Conservation (phyloP, 2,329 filamentous ascomycete species). For the Scedosporium dehoogii region DNA sequence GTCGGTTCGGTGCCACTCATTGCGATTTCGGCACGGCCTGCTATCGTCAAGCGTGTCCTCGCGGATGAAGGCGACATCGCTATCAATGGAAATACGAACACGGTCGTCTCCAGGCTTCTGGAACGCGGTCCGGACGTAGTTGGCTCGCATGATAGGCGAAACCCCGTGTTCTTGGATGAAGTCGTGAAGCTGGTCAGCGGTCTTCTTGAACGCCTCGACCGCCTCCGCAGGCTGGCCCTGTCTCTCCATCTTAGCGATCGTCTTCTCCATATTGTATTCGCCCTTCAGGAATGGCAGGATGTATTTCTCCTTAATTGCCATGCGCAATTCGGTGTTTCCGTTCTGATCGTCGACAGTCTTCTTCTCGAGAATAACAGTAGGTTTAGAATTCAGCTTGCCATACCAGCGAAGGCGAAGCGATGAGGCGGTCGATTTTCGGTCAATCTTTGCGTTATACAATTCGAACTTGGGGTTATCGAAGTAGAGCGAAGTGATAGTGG, state of each 20-base stretch:
- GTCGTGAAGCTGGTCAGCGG: slow-evolving; percentile 66
- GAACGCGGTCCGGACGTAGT: slow-evolving; percentile 90
- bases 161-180: slow-evolving; percentile 71
- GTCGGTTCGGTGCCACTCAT: slow-evolving; percentile 83
- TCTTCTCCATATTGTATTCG: slow-evolving; percentile 88
- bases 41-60: slow-evolving; percentile 68
- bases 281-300: slow-evolving; percentile 77
- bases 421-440: slow-evolving; percentile 61
- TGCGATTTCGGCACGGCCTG: slow-evolving; percentile 79
- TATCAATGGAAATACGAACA: slow-evolving; percentile 87
- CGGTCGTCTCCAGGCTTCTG: slow-evolving; percentile 90
- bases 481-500: slow-evolving; percentile 89
- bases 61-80: slow-evolving; percentile 77
- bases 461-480: slow-evolving; percentile 84
- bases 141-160: slow-evolving; percentile 78
- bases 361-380: slow-evolving; percentile 79
- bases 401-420: slow-evolving; percentile 89
- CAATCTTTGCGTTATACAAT: slow-evolving; percentile 78
- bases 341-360: slow-evolving; percentile 74
- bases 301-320: slow-evolving; percentile 90
- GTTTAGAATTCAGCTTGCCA: slow-evolving; percentile 67
- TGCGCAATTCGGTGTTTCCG: slow-evolving; percentile 66
- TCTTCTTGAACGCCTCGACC: slow-evolving; percentile 58
- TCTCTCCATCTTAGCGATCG: slow-evolving; percentile 74
- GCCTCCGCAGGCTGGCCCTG: slow-evolving; percentile 57